Evolutionary conservation across 2,329 filamentous ascomycete genomes (phyloP).

Genomic region (Rhinocladiella similis): DNA sequence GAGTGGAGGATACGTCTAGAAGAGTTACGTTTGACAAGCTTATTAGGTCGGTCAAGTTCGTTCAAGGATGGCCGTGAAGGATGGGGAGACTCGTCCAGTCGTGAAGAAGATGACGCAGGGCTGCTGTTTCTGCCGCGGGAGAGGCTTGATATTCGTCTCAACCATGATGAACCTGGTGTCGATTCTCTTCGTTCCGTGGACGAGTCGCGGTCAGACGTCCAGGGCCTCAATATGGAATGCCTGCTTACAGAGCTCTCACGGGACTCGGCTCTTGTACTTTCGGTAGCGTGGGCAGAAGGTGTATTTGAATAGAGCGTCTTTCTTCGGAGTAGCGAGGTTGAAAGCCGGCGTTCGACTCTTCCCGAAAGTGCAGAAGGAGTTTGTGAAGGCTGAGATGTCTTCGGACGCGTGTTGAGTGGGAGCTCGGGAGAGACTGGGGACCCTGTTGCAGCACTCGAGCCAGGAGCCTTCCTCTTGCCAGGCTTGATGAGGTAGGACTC

Average conservation of each 20-base stretch:
- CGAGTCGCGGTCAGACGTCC: conserved; percentile 23
- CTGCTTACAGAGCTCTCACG: conserved; percentile 28
- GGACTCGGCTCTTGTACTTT: conserved; percentile 19
- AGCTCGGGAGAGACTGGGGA: conserved; percentile 29
- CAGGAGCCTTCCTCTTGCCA: conserved; percentile 40
- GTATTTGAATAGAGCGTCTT: conserved; percentile 12
- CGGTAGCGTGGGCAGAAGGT: conserved; percentile 12
- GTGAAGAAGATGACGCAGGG: conserved; percentile 33
- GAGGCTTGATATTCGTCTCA: conserved; percentile 28
- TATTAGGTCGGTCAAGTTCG: conserved; percentile 52
- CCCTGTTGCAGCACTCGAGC: conserved; percentile 31
- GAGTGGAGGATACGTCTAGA: conserved; percentile 52
- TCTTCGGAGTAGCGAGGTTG: conserved; percentile 19
- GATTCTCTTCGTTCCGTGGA: conserved; percentile 22
- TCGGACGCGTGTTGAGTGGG: conserved; percentile 33
- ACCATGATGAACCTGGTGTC: conserved; percentile 25
- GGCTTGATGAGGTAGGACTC: conserved; percentile 24
- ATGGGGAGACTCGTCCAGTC: conserved; percentile 15
- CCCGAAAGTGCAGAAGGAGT: conserved; percentile 12
- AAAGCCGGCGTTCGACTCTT: conserved; percentile 19
- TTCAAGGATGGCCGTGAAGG: conserved; percentile 14
- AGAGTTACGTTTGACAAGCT: conserved; percentile 62
- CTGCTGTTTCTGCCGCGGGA: conserved; percentile 17
- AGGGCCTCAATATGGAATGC: conserved; percentile 23
- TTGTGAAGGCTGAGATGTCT: conserved; percentile 21